Percentiles rank a stretch among this genome's conserved stretches.
These are phyloP conservation scores for Suhomyces ambrosiae DNA, from an alignment of 1,139 yeast genomes.

Conservation along the genomic window DNA sequence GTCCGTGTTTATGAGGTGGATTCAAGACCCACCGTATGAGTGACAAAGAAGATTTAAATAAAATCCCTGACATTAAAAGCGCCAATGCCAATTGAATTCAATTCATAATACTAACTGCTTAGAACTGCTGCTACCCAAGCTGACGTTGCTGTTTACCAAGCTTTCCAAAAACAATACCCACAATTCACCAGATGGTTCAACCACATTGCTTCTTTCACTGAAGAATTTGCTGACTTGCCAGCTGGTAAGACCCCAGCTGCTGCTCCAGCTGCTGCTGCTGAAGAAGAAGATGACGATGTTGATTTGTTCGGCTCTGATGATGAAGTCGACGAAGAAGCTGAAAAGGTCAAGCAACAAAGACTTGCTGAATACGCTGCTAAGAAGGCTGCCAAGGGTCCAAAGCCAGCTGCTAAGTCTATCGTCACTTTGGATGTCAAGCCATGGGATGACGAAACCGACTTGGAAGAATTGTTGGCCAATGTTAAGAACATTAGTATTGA, in stretches of 20 bases:
- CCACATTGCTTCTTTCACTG: conserved; percentile 92
- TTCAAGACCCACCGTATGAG: conserved; percentile 93
- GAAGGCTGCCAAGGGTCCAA: conserved; percentile 96
- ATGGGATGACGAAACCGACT: conserved; percentile 99
- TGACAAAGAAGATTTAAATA: conserved; percentile 63
- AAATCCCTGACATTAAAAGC: conserved; percentile 33
- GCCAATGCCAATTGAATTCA: conserved; percentile 5
- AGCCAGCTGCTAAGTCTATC: conserved; percentile 97
- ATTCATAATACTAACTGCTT: conserved; percentile 27
- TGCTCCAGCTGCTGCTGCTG: conserved; percentile 50
- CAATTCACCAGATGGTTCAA: conserved; percentile 97
- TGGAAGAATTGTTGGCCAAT: conserved; percentile 82
- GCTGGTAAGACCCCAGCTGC: conserved; percentile 67
- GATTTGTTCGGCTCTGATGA: conserved; percentile 97
- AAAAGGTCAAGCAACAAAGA: conserved; percentile 95
- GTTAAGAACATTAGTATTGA: conserved; percentile 85
- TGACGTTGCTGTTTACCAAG: conserved; percentile 91
- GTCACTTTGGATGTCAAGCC: conserved; percentile 98
- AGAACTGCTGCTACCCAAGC: conserved; percentile 92
- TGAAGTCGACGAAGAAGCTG: conserved; percentile 95
- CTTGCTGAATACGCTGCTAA: conserved; percentile 96
- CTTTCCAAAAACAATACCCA: conserved; percentile 93
- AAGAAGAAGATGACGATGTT: conserved; percentile 84
- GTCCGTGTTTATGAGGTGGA: conserved; percentile 97
- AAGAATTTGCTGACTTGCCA: conserved; percentile 80